Evolutionary conservation across 73 alveolate genomes (phyloP).

Genomic region (Effrenium voratum): DNA sequence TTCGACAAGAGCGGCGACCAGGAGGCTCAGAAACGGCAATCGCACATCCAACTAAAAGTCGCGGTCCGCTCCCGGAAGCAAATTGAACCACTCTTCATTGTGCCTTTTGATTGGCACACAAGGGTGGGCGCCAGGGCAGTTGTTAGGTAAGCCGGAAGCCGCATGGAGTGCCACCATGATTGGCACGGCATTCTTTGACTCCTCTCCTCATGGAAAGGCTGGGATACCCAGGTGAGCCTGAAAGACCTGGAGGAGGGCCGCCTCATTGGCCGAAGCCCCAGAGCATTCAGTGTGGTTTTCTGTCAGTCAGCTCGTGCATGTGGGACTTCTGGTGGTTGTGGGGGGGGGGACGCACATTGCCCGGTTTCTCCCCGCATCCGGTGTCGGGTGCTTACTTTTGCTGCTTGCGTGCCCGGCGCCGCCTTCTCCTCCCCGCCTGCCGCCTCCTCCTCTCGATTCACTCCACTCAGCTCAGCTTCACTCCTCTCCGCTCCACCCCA

Average conservation of each 20-base stretch:
- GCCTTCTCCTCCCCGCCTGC: not conserved
- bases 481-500: too few relatives aligned
- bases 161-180: not conserved
- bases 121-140: not conserved
- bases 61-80: too few relatives aligned
- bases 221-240: conserved; percentile 56
- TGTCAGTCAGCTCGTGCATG: not conserved
- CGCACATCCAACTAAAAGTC: not conserved
- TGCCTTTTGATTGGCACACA: too few relatives aligned
- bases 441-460: not conserved
- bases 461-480: too few relatives aligned
- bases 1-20: conserved; percentile 56
- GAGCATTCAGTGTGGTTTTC: not conserved
- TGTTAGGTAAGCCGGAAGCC: not conserved
- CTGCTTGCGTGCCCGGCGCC: not conserved
- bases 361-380: too few relatives aligned
- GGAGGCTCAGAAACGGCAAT: conserved; percentile 6
- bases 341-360: too few relatives aligned
- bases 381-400: too few relatives aligned
- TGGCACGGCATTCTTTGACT: not conserved
- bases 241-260: conserved; percentile 46
- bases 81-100: too few relatives aligned
- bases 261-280: not conserved
- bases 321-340: not conserved
- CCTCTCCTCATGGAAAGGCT: not conserved